phyloP scores from a whole-genome alignment of 2,329 filamentous ascomycete species.

The Ilyonectria robusta region DNA sequence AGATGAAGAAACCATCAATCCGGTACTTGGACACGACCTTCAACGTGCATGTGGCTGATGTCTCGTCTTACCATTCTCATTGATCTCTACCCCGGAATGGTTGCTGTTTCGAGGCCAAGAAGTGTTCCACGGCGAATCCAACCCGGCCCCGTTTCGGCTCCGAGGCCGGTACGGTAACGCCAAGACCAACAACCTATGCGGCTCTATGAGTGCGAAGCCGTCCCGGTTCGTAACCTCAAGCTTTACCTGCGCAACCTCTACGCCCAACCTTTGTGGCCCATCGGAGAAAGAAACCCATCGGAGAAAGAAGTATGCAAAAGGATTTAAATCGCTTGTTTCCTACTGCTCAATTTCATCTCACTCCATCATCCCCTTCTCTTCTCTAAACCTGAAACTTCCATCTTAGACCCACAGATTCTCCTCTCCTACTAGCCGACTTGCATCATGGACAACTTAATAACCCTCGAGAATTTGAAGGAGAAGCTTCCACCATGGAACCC shows the following conservation, averaged over 20 bases:
- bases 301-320: background rate
- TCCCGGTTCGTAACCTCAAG: background rate
- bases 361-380: background rate
- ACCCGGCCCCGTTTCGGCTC: constrained; percentile 20
- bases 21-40: no score
- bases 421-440: background rate
- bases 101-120: background rate
- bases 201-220: constrained; percentile 10
- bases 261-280: background rate
- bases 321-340: no score
- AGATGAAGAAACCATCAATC: no score
- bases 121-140: background rate
- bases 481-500: constrained; percentile 66
- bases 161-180: constrained; percentile 20
- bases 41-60: background rate
- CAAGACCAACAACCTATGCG: constrained; percentile 19
- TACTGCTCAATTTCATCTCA: background rate
- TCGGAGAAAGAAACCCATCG: background rate
- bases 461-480: constrained; percentile 65
- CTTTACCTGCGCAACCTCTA: background rate
- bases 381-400: background rate
- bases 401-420: background rate
- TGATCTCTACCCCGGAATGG: background rate
- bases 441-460: constrained; percentile 56
- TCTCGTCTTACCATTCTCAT: background rate